Conservation (phyloP, 768 basidiomycete species). For the Podaxis sp. region DNA sequence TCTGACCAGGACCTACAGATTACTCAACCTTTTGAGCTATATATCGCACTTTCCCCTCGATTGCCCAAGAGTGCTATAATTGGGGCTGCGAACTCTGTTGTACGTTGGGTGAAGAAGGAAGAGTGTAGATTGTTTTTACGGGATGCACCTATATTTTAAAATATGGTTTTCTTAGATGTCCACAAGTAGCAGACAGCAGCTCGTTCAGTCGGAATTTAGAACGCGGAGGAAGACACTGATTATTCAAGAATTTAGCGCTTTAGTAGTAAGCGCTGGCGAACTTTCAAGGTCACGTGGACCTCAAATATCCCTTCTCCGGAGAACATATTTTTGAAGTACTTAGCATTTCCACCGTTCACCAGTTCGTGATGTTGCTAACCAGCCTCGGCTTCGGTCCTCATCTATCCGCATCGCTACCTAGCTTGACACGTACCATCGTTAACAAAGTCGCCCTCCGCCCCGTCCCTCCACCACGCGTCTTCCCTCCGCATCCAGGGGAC, state of each 20-base stretch:
- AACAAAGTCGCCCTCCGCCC: slow-evolving; percentile 34
- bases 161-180: background rate
- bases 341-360: background rate
- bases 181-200: background rate
- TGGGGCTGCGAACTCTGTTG: slow-evolving; percentile 85
- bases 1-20: slow-evolving; percentile 49
- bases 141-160: slow-evolving; percentile 82
- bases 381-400: slow-evolving; percentile 21
- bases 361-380: slow-evolving; percentile 8
- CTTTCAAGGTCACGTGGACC: background rate
- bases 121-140: slow-evolving; percentile 79
- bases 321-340: background rate
- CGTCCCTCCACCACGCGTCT: slow-evolving; percentile 29
- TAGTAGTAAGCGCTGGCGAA: no score
- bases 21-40: slow-evolving; percentile 92
- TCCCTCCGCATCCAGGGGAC: slow-evolving; percentile 2
- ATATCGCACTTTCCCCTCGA: slow-evolving; percentile 76
- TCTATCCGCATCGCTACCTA: slow-evolving; percentile 25
- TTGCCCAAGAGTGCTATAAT: slow-evolving; percentile 88
- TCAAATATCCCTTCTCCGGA: background rate
- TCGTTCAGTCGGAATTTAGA: no score
- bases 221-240: no score
- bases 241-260: no score
- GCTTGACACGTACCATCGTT: slow-evolving; percentile 31
- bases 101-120: slow-evolving; percentile 89